Evolutionary conservation across 208 protist species (phyloP).

Genomic region (Acanthamoeba polyphaga): DNA sequence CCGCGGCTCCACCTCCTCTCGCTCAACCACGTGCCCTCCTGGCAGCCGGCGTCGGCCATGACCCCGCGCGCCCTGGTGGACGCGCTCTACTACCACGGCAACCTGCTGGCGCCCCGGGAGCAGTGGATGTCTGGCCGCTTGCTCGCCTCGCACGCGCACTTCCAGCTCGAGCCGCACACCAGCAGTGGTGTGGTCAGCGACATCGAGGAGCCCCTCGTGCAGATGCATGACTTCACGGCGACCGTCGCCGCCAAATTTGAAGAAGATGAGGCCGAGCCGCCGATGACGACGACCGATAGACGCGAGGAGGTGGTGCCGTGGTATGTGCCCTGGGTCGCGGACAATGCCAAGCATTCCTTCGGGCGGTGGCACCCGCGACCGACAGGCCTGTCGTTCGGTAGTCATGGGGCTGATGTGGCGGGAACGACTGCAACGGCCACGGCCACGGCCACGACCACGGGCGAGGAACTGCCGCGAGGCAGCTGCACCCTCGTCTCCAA

Average conservation of each 20-base stretch:
- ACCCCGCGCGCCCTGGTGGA: background rate
- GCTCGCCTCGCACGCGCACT: background rate
- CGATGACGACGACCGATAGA: background rate
- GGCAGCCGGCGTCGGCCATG: background rate
- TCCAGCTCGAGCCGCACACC: background rate
- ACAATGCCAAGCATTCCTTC: slow-evolving; percentile 13
- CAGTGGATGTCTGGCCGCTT: background rate
- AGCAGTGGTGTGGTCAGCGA: background rate
- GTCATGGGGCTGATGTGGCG: background rate
- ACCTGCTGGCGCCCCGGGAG: background rate
- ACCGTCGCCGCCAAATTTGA: background rate
- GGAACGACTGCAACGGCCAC: background rate
- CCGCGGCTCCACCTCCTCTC: background rate
- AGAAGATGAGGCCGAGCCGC: background rate
- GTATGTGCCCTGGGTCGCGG: background rate
- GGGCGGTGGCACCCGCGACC: background rate
- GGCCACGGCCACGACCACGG: background rate
- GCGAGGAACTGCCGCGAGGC: background rate
- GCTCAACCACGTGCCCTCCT: background rate
- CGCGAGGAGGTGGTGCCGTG: background rate
- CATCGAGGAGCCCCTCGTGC: no score
- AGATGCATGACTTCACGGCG: background rate
- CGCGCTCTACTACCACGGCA: background rate
- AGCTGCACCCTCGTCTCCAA: background rate
- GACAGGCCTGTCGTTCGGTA: background rate